Percentiles rank a stretch among this genome's conserved stretches.
These are phyloP conservation scores for Pseudogymnoascus pannorum DNA, from an alignment of 2,329 filamentous ascomycete genomes.

Conservation along the genomic window DNA sequence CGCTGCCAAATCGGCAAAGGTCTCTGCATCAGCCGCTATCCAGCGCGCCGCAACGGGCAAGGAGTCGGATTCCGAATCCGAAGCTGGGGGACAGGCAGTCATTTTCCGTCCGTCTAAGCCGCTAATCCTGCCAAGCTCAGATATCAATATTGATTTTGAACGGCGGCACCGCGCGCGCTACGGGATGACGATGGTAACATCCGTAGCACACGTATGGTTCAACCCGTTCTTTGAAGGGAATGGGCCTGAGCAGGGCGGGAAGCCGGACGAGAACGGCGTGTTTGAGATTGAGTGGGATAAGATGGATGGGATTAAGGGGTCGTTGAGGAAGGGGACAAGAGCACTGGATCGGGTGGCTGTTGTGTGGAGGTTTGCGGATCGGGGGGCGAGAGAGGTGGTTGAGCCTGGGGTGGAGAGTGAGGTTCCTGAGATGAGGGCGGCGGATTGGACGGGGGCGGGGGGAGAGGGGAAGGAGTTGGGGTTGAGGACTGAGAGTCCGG, in stretches of 20 bases:
- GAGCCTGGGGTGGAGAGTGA: conserved; percentile 61
- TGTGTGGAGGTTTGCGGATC: conserved; percentile 58
- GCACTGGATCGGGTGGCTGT: conserved; percentile 78
- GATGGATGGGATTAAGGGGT: conserved; percentile 94
- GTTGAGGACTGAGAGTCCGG: conserved; percentile 55
- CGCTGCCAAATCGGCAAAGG: not conserved
- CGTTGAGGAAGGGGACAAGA: conserved; percentile 69
- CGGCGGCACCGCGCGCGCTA: conserved; percentile 72
- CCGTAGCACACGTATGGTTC: conserved; percentile 94
- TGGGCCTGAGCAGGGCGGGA: conserved; percentile 60
- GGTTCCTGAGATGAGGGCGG: conserved; percentile 59
- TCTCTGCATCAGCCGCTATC: not conserved
- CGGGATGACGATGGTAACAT: conserved; percentile 82
- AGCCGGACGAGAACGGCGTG: conserved; percentile 60
- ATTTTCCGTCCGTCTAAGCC: conserved; percentile 67
- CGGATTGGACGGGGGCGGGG: conserved; percentile 66
- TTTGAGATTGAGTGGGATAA: conserved; percentile 67
- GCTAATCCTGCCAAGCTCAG: conserved; percentile 68
- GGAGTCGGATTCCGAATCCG: conserved; percentile 23
- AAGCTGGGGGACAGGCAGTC: conserved; percentile 61
- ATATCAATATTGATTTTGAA: conserved; percentile 87
- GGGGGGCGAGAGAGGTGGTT: conserved; percentile 31
- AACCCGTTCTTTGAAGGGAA: conserved; percentile 87
- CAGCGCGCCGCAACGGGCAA: conserved; percentile 26
- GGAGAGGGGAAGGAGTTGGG: conserved; percentile 57